A percentile compares a stretch with the other conserved stretches of the same genome.
Conservation (phyloP, 345 rosid species). For the Psidium friedrichsthalianum region DNA sequence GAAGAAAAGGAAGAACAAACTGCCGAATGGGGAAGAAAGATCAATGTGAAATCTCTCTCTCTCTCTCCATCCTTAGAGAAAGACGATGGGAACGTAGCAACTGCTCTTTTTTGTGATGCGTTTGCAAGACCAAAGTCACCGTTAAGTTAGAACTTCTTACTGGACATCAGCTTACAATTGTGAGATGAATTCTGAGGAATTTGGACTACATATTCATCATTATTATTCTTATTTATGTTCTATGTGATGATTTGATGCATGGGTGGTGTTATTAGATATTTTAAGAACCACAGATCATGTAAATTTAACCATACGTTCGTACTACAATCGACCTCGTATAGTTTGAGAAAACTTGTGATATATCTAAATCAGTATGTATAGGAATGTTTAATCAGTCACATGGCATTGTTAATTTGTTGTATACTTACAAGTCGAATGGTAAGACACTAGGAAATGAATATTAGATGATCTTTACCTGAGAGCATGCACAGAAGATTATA, state of each 20-base stretch:
- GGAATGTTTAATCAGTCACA: background rate
- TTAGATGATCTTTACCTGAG: background rate
- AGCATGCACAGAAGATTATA: background rate
- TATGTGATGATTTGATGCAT: background rate
- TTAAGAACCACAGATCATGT: background rate
- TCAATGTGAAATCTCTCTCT: background rate
- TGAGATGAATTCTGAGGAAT: background rate
- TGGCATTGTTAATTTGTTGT: background rate
- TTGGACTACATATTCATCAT: background rate
- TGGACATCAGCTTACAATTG: background rate
- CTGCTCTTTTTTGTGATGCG: background rate
- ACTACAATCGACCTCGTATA: background rate
- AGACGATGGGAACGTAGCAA: background rate
- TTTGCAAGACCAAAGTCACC: background rate
- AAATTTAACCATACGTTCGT: background rate
- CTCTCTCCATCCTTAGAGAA: background rate
- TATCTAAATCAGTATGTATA: background rate
- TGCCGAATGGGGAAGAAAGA: too few species aligned
- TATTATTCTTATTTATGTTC: background rate
- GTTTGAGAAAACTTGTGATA: background rate
- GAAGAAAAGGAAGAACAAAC: too few species aligned
- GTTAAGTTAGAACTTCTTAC: background rate
- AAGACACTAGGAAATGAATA: background rate
- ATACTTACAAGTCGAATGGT: background rate
- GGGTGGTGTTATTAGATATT: background rate